Conservation (phyloP, 345 rosid genomes). For the Bruguiera gymnorhiza region DNA sequence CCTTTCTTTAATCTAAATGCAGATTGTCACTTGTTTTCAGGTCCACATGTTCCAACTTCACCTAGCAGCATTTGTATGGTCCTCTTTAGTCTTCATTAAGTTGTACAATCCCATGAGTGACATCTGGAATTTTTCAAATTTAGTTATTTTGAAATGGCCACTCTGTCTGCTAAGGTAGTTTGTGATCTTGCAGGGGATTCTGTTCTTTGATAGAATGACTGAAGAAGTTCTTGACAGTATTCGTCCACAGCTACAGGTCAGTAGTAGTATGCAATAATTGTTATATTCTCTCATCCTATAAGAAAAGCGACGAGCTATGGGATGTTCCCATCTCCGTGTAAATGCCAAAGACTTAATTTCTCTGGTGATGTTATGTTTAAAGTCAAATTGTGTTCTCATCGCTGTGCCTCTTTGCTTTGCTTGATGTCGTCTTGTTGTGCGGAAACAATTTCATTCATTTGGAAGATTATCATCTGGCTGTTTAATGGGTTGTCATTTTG, state of each 20-base stretch:
- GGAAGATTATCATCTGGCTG: not conserved
- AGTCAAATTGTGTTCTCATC: not conserved
- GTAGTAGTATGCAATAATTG: constrained; percentile 18
- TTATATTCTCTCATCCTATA: not conserved
- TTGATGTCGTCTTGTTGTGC: not conserved
- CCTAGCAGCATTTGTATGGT: not conserved
- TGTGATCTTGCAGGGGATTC: constrained; percentile 60
- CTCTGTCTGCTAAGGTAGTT: constrained; percentile 13
- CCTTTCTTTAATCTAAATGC: not conserved
- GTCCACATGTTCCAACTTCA: too few relatives aligned
- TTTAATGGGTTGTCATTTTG: not conserved
- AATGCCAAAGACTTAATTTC: not conserved
- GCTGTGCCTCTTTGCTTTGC: not conserved
- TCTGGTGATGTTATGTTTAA: not conserved
- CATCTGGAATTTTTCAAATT: too few relatives aligned
- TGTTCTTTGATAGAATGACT: constrained; percentile 87
- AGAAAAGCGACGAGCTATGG: not conserved
- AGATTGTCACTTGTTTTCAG: not conserved
- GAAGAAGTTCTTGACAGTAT: constrained; percentile 74
- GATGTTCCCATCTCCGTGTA: not conserved
- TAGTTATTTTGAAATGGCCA: too few relatives aligned
- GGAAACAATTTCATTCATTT: not conserved
- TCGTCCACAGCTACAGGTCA: constrained; percentile 61
- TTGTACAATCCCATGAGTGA: too few relatives aligned
- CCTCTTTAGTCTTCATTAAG: too few relatives aligned